Conservation (phyloP, 2,329 filamentous ascomycete genomes). For the Colletotrichum camelliae region DNA sequence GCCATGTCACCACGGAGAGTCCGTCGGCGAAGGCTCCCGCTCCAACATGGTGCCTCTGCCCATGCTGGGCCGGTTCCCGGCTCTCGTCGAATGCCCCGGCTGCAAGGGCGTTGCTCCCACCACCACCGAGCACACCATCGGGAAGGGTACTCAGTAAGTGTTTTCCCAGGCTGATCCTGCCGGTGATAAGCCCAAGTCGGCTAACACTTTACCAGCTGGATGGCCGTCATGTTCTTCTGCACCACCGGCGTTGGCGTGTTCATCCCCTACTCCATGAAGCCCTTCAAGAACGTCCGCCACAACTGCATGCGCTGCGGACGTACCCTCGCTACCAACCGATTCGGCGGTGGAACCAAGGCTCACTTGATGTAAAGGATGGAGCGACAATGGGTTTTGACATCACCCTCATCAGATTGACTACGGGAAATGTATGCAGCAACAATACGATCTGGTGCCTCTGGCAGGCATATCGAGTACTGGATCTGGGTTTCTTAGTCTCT, state of each 20-base stretch:
- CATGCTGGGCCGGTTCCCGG: conserved; percentile 9
- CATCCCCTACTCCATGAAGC: conserved; percentile 9
- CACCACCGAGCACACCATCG: not conserved
- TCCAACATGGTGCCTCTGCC: conserved; percentile 14
- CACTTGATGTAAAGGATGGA: not conserved
- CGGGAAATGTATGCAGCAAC: not conserved
- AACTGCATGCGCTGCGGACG: conserved; percentile 14
- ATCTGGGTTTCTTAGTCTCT: not conserved
- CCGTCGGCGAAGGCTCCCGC: not conserved
- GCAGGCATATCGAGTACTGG: not conserved
- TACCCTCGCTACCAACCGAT: conserved; percentile 3
- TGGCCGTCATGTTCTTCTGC: conserved; percentile 20
- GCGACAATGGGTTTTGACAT: not conserved
- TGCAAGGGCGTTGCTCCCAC: conserved; percentile 10
- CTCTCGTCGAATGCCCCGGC: conserved; percentile 14
- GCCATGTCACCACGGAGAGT: not conserved
- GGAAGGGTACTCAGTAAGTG: conserved; percentile 20
- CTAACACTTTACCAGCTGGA: not conserved
- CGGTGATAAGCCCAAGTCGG: not conserved
- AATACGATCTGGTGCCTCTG: not conserved
- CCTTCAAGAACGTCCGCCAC: conserved; percentile 20
- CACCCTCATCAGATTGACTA: not conserved
- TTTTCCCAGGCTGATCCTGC: not conserved
- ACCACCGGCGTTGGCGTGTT: conserved; percentile 14
- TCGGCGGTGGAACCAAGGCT: conserved; percentile 12